Conservation (phyloP, 164 flowering plant species). For the Kingdonia uniflora region DNA sequence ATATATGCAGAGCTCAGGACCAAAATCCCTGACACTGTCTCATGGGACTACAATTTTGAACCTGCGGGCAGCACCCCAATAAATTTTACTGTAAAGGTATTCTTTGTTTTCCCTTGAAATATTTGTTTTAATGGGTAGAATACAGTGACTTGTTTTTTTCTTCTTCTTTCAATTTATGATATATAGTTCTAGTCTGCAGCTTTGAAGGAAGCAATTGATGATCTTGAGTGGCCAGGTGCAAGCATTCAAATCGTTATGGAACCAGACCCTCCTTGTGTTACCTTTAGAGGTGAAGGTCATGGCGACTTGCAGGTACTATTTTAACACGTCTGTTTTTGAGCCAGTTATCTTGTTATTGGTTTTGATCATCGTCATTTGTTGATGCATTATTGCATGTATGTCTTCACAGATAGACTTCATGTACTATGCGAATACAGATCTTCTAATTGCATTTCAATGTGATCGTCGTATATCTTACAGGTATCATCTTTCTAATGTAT, state of each 20-base stretch:
- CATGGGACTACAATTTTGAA: constrained; percentile 96
- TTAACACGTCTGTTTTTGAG: neutral
- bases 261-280: constrained; percentile 72
- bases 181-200: constrained; percentile 65
- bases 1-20: constrained; percentile 91
- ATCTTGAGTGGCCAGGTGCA: constrained; percentile 99
- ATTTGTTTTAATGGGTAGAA: too few species aligned
- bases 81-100: constrained; percentile 84
- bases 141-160: too few species aligned
- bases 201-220: constrained; percentile 90
- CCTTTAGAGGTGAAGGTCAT: constrained; percentile 89
- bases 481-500: constrained; percentile 16
- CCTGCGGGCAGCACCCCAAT: constrained; percentile 74
- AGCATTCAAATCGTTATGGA: constrained; percentile 63
- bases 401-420: constrained; percentile 76
- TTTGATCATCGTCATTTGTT: neutral
- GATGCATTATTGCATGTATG: constrained; percentile 3
- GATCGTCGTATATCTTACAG: constrained; percentile 53
- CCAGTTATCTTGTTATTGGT: neutral
- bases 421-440: constrained; percentile 76
- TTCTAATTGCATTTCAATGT: constrained; percentile 68
- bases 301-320: constrained; percentile 79
- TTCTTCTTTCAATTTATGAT: neutral
- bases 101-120: neutral
- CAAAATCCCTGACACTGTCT: constrained; percentile 74